Conservation (phyloP, 2,329 filamentous ascomycete genomes). For the Diplodia seriata region DNA sequence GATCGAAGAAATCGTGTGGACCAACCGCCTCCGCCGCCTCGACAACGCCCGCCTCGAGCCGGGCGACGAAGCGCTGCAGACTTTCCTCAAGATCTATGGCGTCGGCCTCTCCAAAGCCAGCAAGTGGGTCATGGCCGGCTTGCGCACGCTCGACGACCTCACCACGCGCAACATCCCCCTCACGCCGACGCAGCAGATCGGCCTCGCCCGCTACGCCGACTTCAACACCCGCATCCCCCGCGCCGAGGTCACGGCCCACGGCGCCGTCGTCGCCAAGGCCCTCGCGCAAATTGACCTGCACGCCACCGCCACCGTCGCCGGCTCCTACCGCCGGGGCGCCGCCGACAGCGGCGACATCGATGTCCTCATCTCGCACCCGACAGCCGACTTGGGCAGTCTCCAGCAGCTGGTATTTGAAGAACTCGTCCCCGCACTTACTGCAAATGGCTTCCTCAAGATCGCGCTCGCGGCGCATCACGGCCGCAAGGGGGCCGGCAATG, state of each 20-base stretch:
- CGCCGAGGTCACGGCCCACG: constrained; percentile 74
- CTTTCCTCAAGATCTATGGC: constrained; percentile 81
- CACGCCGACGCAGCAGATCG: constrained; percentile 73
- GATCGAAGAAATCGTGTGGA: constrained; percentile 86
- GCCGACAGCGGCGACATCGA: constrained; percentile 81
- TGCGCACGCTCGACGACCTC: constrained; percentile 77
- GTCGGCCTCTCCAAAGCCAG: constrained; percentile 74
- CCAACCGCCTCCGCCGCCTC: constrained; percentile 72
- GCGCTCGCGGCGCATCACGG: constrained; percentile 66
- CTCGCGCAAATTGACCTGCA: constrained; percentile 66
- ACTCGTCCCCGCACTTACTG: constrained; percentile 68
- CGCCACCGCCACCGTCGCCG: constrained; percentile 76
- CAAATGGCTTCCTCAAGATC: constrained; percentile 70
- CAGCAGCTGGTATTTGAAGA: constrained; percentile 65
- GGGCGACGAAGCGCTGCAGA: constrained; percentile 67
- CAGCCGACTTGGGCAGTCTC: constrained; percentile 61
- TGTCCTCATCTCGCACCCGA: constrained; percentile 76
- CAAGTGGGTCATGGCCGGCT: constrained; percentile 78
- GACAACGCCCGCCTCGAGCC: constrained; percentile 74
- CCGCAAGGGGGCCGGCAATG: constrained; percentile 40
- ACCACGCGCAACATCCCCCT: constrained; percentile 64
- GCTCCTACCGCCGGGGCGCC: constrained; percentile 84
- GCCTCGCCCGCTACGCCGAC: constrained; percentile 80
- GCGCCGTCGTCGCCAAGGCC: constrained; percentile 65
- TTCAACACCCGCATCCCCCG: constrained; percentile 81